These are phyloP conservation scores for Neofusicoccum laricinum DNA, from an alignment of 2,329 filamentous ascomycete genomes.

Conservation along the genomic window DNA sequence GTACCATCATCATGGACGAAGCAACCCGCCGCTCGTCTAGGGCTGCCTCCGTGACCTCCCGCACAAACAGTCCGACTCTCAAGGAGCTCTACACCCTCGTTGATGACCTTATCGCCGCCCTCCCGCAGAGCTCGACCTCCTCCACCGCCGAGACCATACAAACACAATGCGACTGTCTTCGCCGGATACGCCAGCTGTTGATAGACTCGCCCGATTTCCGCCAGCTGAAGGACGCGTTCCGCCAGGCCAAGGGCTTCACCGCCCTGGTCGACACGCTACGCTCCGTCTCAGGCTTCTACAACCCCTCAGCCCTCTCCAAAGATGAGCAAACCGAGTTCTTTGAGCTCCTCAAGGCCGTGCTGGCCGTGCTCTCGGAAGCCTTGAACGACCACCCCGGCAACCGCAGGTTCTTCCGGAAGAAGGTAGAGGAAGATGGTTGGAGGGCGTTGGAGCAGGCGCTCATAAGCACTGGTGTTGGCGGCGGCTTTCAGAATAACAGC, in stretches of 20 bases:
- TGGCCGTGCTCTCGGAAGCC: slow-evolving; percentile 71
- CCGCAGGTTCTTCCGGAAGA: slow-evolving; percentile 76
- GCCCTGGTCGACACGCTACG: slow-evolving; percentile 67
- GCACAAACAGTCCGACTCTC: slow-evolving; percentile 38
- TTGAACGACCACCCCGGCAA: slow-evolving; percentile 82
- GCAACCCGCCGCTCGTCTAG: slow-evolving; percentile 36
- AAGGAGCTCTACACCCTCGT: slow-evolving; percentile 36
- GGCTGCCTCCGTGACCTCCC: slow-evolving; percentile 35
- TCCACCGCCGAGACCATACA: slow-evolving; percentile 33
- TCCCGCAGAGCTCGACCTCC: slow-evolving; percentile 25
- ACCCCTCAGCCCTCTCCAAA: slow-evolving; percentile 59
- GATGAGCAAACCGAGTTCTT: slow-evolving; percentile 65
- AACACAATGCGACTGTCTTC: slow-evolving; percentile 51
- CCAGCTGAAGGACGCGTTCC: slow-evolving; percentile 74
- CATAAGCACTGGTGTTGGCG: slow-evolving; percentile 58
- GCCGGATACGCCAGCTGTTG: slow-evolving; percentile 64
- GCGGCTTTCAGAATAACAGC: slow-evolving; percentile 28
- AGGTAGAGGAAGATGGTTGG: slow-evolving; percentile 76
- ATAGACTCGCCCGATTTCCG: slow-evolving; percentile 51
- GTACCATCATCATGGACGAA: slow-evolving; percentile 31
- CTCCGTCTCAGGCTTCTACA: slow-evolving; percentile 72
- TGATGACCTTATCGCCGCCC: slow-evolving; percentile 33
- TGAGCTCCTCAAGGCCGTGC: slow-evolving; percentile 66
- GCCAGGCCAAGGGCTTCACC: slow-evolving; percentile 76
- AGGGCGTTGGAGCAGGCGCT: slow-evolving; percentile 70